Conservation (phyloP, 176 grass and related monocot species). For the Urochloa ruziziensis region DNA sequence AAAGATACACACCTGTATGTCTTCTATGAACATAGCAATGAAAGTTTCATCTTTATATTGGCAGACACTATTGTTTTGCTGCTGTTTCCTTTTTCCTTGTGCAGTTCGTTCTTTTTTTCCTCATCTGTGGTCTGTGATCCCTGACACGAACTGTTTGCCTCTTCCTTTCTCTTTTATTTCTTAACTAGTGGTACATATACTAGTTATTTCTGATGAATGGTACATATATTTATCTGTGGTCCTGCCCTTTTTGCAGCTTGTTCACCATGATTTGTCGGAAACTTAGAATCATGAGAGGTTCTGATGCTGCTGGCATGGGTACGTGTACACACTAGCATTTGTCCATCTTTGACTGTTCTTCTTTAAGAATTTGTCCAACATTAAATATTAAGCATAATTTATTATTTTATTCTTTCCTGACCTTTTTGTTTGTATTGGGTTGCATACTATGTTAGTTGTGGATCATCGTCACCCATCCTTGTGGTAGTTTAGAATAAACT, state of each 20-base stretch:
- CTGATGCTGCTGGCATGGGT: slow-evolving; percentile 79
- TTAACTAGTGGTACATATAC: not conserved
- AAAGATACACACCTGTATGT: not conserved
- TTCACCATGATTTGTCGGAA: slow-evolving; percentile 61
- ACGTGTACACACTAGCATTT: not conserved
- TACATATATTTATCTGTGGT: not conserved
- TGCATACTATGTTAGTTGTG: not conserved
- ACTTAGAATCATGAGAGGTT: slow-evolving; percentile 76
- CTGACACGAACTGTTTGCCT: not conserved
- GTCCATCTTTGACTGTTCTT: not conserved
- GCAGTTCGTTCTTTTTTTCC: not conserved
- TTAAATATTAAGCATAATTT: not conserved
- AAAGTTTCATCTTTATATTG: not conserved
- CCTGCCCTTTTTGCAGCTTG: slow-evolving; percentile 36
- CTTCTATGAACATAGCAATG: not conserved
- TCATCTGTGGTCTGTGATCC: not conserved
- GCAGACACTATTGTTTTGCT: not conserved
- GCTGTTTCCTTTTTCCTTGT: not conserved
- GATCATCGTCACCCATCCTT: not conserved
- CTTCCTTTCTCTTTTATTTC: not conserved
- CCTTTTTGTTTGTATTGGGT: slow-evolving; percentile 11
- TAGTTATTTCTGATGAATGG: not conserved
- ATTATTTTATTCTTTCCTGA: not conserved
- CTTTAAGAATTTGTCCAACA: not conserved
- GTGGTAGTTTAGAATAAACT: not conserved